Percentiles rank a stretch among this genome's conserved stretches.
Conservation (phyloP, 495 filamentous ascomycete genomes). For the Jackrogersella multiformis region DNA sequence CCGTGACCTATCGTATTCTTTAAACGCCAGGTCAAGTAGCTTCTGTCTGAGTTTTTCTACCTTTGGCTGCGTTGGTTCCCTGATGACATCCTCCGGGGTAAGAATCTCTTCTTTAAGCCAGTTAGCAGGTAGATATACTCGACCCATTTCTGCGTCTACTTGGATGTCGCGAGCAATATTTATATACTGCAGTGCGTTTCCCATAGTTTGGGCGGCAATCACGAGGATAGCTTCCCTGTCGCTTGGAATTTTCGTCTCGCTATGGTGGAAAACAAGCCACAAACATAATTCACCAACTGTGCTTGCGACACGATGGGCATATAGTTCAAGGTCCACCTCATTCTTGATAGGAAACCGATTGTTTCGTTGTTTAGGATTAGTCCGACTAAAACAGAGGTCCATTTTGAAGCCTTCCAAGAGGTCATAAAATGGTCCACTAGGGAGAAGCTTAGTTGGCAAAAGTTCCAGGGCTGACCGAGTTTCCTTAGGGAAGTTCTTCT, state of each 20-base stretch:
- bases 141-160: conserved; percentile 66
- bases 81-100: conserved; percentile 61
- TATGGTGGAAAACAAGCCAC: conserved; percentile 67
- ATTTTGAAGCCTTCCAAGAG: conserved; percentile 69
- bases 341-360: conserved; percentile 61
- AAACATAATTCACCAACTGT: conserved; percentile 73
- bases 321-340: conserved; percentile 64
- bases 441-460: conserved; percentile 63
- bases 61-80: conserved; percentile 49
- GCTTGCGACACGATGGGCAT: conserved; percentile 69
- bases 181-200: conserved; percentile 72
- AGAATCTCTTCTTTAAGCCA: conserved; percentile 68
- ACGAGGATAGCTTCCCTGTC: conserved; percentile 46
- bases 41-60: conserved; percentile 59
- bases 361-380: background rate
- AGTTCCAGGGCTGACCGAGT: conserved; percentile 59
- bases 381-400: conserved; percentile 62
- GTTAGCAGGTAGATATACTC: conserved; percentile 68
- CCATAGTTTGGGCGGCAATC: conserved; percentile 66
- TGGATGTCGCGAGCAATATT: conserved; percentile 75
- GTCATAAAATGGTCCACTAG: conserved; percentile 63
- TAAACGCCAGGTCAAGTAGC: conserved; percentile 65
- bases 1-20: conserved; percentile 59
- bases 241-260: conserved; percentile 35
- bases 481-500: conserved; percentile 56